Evolutionary conservation across 2,329 filamentous ascomycete species (phyloP).

Genomic region (Pseudogymnoascus sp.): DNA sequence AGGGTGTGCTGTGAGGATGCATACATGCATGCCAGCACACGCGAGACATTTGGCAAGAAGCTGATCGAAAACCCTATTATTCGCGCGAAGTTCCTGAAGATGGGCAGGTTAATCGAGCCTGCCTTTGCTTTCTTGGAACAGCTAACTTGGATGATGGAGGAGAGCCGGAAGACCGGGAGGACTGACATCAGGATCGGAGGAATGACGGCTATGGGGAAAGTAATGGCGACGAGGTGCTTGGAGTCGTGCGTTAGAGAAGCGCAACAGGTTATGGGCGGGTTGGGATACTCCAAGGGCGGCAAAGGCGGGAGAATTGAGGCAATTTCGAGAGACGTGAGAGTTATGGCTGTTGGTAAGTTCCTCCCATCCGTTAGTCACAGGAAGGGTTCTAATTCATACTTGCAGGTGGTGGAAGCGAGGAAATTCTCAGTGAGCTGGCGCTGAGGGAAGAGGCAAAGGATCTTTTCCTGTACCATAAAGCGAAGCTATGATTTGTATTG

Average conservation of each 20-base stretch:
- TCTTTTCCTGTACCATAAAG: slow-evolving; percentile 13
- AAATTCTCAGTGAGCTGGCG: slow-evolving; percentile 28
- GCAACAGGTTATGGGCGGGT: slow-evolving; percentile 48
- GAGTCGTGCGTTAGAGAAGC: slow-evolving; percentile 48
- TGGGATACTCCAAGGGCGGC: slow-evolving; percentile 43
- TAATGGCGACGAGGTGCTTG: slow-evolving; percentile 44
- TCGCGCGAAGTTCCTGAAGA: slow-evolving; percentile 50
- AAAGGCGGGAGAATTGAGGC: slow-evolving; percentile 45
- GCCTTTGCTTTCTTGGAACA: slow-evolving; percentile 57
- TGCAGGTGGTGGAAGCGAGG: slow-evolving; percentile 28
- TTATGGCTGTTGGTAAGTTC: slow-evolving; percentile 33
- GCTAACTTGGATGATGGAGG: slow-evolving; percentile 38
- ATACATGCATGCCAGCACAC: slow-evolving; percentile 42
- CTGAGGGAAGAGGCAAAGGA: slow-evolving; percentile 28
- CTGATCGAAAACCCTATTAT: slow-evolving; percentile 54
- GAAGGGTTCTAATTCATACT: slow-evolving; percentile 10
- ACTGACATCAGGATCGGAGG: slow-evolving; percentile 39
- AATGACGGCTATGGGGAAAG: slow-evolving; percentile 45
- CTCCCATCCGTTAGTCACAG: background rate
- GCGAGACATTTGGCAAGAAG: slow-evolving; percentile 52
- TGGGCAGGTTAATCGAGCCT: slow-evolving; percentile 53
- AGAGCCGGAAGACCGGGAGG: slow-evolving; percentile 12
- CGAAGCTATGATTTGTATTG: background rate
- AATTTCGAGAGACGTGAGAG: slow-evolving; percentile 45
- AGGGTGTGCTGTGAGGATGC: slow-evolving; percentile 48